These are phyloP conservation scores for Calamus simplicifolius DNA, from an alignment of 176 grass and related monocot species.

Conservation along the genomic window DNA sequence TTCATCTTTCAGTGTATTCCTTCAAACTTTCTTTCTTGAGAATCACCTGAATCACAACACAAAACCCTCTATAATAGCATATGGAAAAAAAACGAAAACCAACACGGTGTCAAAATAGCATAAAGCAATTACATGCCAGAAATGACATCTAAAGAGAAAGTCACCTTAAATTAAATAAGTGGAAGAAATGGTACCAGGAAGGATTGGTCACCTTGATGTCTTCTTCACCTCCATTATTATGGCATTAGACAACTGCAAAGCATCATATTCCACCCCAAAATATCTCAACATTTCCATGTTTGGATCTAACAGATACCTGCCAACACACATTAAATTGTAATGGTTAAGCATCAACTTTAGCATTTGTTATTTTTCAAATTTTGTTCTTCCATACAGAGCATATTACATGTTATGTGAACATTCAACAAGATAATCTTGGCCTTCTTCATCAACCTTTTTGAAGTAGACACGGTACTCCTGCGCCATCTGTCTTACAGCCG, in stretches of 20 bases:
- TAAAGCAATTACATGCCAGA: too few species aligned
- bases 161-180: neutral
- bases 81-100: too few species aligned
- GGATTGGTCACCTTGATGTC: slow-evolving; percentile 27
- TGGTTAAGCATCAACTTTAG: too few species aligned
- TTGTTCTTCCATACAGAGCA: neutral
- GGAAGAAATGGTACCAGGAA: too few species aligned
- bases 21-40: too few species aligned
- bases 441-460: slow-evolving; percentile 70
- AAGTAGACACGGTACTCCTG: slow-evolving; percentile 97
- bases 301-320: slow-evolving; percentile 88
- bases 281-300: slow-evolving; percentile 78
- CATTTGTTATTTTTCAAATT: too few species aligned
- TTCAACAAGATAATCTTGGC: slow-evolving; percentile 90
- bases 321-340: neutral
- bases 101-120: too few species aligned
- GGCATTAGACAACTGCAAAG: slow-evolving; percentile 61
- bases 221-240: slow-evolving; percentile 57
- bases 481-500: slow-evolving; percentile 75
- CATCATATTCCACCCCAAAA: slow-evolving; percentile 73
- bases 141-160: neutral
- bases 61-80: too few species aligned
- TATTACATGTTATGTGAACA: slow-evolving; percentile 79
- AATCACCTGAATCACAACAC: too few species aligned
- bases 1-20: too few species aligned